phyloP scores from a whole-genome alignment of 75 land plant genomes.

The Cunninghamia lanceolata region DNA sequence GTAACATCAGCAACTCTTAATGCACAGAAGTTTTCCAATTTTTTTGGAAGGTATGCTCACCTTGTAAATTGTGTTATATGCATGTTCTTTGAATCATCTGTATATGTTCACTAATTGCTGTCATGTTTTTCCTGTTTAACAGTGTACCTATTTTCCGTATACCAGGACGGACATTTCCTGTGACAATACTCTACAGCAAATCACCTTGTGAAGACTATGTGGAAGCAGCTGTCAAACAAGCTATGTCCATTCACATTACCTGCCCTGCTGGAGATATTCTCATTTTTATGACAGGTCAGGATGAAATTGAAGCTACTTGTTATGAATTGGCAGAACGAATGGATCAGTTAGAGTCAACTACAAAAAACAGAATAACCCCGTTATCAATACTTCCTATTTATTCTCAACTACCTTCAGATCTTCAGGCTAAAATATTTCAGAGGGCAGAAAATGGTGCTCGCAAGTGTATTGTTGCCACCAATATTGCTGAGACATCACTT shows the following conservation, averaged over 20 bases:
- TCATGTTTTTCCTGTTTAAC: conserved; percentile 14
- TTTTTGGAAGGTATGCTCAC: conserved; percentile 83
- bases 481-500: conserved; percentile 97
- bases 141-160: conserved; percentile 96
- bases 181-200: conserved; percentile 81
- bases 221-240: conserved; percentile 97
- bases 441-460: conserved; percentile 96
- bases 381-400: conserved; percentile 89
- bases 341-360: conserved; percentile 68
- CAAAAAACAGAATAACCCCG: conserved; percentile 58
- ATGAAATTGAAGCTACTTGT: conserved; percentile 93
- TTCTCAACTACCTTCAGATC: conserved; percentile 96
- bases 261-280: conserved; percentile 94
- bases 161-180: conserved; percentile 98
- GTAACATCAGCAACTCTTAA: conserved; percentile 98
- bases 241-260: conserved; percentile 92
- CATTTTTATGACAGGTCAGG: conserved; percentile 99
- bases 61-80: conserved; percentile 1
- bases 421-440: conserved; percentile 97
- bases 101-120: background rate
- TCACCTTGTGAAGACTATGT: conserved; percentile 99
- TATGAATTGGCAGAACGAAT: conserved; percentile 87
- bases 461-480: conserved; percentile 97
- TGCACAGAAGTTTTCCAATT: conserved; percentile 94
- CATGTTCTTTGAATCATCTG: background rate